Evolutionary conservation across 2,329 filamentous ascomycete genomes (phyloP).

Genomic region (Neonectria hederae): DNA sequence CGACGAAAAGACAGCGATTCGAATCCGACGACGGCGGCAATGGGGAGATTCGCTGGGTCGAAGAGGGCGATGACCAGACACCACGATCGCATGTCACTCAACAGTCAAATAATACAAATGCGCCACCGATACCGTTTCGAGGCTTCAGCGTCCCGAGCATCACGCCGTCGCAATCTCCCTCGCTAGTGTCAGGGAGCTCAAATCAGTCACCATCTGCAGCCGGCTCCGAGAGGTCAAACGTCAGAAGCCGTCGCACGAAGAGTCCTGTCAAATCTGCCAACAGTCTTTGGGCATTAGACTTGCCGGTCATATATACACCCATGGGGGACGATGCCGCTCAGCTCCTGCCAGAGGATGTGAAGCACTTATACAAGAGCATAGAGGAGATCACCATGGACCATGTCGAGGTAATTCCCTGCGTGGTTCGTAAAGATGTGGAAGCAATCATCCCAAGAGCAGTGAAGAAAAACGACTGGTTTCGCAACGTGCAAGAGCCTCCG

Average conservation of each 20-base stretch:
- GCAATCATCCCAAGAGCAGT: background rate
- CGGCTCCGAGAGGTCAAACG: background rate
- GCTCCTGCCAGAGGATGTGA: conserved; percentile 1
- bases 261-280: conserved; percentile 7
- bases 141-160: background rate
- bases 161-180: background rate
- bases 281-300: conserved; percentile 3
- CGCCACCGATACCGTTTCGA: background rate
- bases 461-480: conserved; percentile 2
- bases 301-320: background rate
- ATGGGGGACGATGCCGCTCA: background rate
- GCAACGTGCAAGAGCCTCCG: background rate
- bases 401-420: background rate
- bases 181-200: background rate
- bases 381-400: conserved; percentile 2
- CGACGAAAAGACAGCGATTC: background rate
- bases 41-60: background rate
- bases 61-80: background rate
- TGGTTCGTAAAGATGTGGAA: conserved; percentile 7
- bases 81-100: background rate
- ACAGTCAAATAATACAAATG: background rate
- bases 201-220: background rate
- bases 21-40: background rate
- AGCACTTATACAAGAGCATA: background rate
- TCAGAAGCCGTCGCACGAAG: background rate